phyloP scores from a whole-genome alignment of 2,329 filamentous ascomycete species.

The Didymella lethalis region DNA sequence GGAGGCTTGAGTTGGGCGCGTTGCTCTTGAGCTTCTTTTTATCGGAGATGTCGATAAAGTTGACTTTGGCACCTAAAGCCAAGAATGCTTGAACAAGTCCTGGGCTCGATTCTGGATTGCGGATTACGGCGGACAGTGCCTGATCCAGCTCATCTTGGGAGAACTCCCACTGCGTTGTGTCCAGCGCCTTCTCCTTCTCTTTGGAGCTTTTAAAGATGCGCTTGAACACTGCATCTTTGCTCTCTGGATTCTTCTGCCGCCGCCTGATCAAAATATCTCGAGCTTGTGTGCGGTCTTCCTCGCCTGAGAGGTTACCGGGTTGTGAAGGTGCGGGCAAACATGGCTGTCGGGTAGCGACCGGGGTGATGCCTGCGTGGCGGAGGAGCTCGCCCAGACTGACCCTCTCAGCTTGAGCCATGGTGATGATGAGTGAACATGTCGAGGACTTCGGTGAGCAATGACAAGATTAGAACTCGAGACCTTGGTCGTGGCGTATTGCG shows the following conservation, averaged over 20 bases:
- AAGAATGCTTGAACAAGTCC: slow-evolving; percentile 48
- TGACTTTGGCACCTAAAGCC: slow-evolving; percentile 47
- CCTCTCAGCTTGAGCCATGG: slow-evolving; percentile 35
- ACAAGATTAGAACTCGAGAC: slow-evolving; percentile 11
- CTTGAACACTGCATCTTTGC: slow-evolving; percentile 44
- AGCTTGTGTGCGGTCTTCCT: slow-evolving; percentile 44
- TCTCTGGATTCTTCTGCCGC: slow-evolving; percentile 41
- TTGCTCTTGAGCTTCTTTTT: slow-evolving; percentile 36
- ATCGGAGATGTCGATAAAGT: slow-evolving; percentile 34
- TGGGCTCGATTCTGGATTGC: slow-evolving; percentile 39
- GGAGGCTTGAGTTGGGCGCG: slow-evolving; percentile 28
- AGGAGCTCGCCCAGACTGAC: slow-evolving; percentile 43
- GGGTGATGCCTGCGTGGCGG: slow-evolving; percentile 38
- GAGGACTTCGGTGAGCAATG: slow-evolving; percentile 11
- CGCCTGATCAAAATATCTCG: slow-evolving; percentile 43
- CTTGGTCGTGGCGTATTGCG: slow-evolving; percentile 18
- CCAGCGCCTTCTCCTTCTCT: slow-evolving; percentile 45
- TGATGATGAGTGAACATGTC: slow-evolving; percentile 16
- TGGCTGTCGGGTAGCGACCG: slow-evolving; percentile 39
- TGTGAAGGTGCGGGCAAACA: slow-evolving; percentile 45
- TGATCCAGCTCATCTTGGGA: slow-evolving; percentile 49
- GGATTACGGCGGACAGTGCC: slow-evolving; percentile 44
- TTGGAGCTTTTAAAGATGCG: slow-evolving; percentile 48
- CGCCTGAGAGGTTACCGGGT: slow-evolving; percentile 39
- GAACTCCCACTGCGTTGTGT: slow-evolving; percentile 36